phyloP scores from a whole-genome alignment of 2,329 filamentous ascomycete genomes.

The Arthrinium phaeospermum region DNA sequence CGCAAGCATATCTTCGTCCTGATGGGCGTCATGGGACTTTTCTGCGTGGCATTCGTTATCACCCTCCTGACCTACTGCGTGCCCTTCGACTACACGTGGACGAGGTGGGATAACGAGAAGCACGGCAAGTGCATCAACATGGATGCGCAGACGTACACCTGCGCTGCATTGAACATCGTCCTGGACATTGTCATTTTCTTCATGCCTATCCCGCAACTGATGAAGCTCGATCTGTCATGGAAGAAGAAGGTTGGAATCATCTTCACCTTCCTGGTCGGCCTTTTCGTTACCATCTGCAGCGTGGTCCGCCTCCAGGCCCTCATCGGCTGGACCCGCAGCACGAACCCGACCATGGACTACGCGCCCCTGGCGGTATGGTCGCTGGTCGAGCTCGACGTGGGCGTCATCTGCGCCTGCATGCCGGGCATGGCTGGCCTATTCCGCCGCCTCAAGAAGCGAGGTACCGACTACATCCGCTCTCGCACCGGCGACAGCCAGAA shows the following conservation, averaged over 20 bases:
- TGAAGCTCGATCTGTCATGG: conserved; percentile 21
- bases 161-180: conserved; percentile 22
- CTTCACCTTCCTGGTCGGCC: conserved; percentile 35
- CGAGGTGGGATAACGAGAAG: conserved; percentile 27
- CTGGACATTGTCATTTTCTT: conserved; percentile 26
- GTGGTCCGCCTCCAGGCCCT: conserved; percentile 23
- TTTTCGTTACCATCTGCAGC: conserved; percentile 29
- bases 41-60: conserved; percentile 29
- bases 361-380: conserved; percentile 24
- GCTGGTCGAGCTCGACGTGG: conserved; percentile 24
- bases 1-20: conserved; percentile 23
- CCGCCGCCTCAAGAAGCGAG: conserved; percentile 26
- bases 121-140: conserved; percentile 26
- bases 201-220: conserved; percentile 24
- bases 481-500: conserved; percentile 22
- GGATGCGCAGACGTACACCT: conserved; percentile 24
- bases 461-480: conserved; percentile 28
- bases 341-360: conserved; percentile 23
- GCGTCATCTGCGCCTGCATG: conserved; percentile 26
- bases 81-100: conserved; percentile 31
- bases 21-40: conserved; percentile 26
- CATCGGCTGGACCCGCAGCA: conserved; percentile 22
- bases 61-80: conserved; percentile 29
- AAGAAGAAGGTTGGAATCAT: conserved; percentile 28
- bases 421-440: conserved; percentile 25